Evolutionary conservation across 2,329 filamentous ascomycete species (phyloP).

Genomic region (Aureobasidium lini): DNA sequence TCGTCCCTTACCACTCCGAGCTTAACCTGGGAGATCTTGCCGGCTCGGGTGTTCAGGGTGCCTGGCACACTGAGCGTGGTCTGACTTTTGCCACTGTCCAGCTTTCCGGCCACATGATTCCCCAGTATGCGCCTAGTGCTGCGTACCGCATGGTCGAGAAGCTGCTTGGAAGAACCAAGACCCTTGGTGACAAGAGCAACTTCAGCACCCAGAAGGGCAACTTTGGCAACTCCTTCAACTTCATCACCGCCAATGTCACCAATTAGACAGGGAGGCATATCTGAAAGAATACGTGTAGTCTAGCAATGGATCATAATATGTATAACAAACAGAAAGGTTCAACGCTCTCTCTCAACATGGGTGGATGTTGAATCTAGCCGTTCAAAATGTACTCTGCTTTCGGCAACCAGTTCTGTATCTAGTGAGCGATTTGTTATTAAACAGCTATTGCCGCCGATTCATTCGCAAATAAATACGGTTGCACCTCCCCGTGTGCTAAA

Average conservation of each 20-base stretch:
- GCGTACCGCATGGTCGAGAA: constrained; percentile 69
- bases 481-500: no score
- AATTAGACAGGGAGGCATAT: neutral
- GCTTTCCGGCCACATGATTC: constrained; percentile 59
- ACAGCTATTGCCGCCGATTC: no score
- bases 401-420: no score
- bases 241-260: constrained; percentile 10
- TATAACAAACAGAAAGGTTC: no score
- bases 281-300: no score
- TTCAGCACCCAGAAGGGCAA: constrained; percentile 29
- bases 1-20: constrained; percentile 56
- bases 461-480: no score
- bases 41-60: constrained; percentile 61
- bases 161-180: constrained; percentile 61
- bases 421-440: no score
- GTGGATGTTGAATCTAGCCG: no score
- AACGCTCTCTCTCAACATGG: no score
- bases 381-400: no score
- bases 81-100: constrained; percentile 63
- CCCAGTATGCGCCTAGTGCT: constrained; percentile 60
- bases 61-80: constrained; percentile 64
- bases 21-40: constrained; percentile 43
- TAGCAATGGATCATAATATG: no score
- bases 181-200: constrained; percentile 36
- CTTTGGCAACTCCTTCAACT: constrained; percentile 21